A percentile compares a stretch with the other conserved stretches of the same genome.
Evolutionary conservation across 1,284 basidiomycete genomes (phyloP).

Genomic region (Heliocybe sulcata): DNA sequence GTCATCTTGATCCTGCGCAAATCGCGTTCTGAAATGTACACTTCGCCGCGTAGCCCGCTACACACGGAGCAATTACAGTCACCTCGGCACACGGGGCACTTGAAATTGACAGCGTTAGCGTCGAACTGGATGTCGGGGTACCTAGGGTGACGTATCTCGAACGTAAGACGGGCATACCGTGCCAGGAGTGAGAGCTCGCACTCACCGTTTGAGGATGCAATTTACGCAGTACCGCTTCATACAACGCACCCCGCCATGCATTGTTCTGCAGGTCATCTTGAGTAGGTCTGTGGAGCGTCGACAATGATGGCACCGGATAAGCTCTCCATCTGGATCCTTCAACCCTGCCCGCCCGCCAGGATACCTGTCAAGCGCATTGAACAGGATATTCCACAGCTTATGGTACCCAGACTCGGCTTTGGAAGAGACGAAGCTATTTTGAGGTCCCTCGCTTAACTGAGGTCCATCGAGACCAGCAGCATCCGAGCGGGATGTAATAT

Average conservation of each 20-base stretch:
- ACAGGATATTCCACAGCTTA: neutral
- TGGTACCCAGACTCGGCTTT: neutral
- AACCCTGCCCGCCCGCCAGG: neutral
- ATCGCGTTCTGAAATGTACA: neutral
- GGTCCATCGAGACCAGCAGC: neutral
- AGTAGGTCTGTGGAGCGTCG: neutral
- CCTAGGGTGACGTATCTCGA: neutral
- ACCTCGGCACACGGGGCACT: neutral
- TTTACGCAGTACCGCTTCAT: neutral
- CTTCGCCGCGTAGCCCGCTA: neutral
- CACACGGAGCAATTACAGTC: neutral
- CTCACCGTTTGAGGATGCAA: neutral
- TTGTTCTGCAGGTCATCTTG: neutral
- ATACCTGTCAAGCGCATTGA: neutral
- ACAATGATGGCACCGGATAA: neutral
- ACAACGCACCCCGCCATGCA: neutral
- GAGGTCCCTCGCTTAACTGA: neutral
- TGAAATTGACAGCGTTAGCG: neutral
- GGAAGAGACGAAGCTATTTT: neutral
- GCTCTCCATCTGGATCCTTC: neutral
- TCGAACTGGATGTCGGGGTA: neutral
- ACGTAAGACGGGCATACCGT: neutral
- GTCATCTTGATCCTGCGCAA: neutral
- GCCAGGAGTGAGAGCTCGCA: neutral
- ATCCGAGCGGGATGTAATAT: neutral